Evolutionary conservation across 2,329 filamentous ascomycete genomes (phyloP).

Genomic region (Penicillium sp.): DNA sequence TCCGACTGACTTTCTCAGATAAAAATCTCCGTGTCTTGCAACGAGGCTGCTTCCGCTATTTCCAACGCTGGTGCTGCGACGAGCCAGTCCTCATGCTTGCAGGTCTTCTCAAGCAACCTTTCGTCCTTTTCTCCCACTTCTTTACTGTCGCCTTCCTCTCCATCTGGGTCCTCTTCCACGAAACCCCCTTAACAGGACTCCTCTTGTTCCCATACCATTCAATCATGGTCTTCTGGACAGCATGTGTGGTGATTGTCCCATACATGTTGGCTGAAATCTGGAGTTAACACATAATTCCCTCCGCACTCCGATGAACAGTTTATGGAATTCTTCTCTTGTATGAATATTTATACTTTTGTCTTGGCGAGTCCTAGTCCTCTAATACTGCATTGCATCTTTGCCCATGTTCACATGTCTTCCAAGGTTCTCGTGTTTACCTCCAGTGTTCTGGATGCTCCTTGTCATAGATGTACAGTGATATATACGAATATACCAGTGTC

Average conservation of each 20-base stretch:
- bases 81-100: constrained; percentile 76
- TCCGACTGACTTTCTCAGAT: constrained; percentile 39
- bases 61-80: constrained; percentile 66
- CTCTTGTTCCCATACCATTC: constrained; percentile 62
- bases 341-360: too few relatives aligned
- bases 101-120: constrained; percentile 70
- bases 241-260: constrained; percentile 74
- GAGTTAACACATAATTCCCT: too few relatives aligned
- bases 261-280: constrained; percentile 66
- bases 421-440: background rate
- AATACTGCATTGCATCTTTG: constrained; percentile 2
- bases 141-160: constrained; percentile 86
- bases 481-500: too few relatives aligned
- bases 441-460: constrained; percentile 2
- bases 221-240: constrained; percentile 69
- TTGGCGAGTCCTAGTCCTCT: constrained; percentile 5
- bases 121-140: constrained; percentile 83
- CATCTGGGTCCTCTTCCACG: constrained; percentile 63
- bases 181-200: constrained; percentile 50
- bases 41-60: constrained; percentile 88
- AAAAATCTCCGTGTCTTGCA: constrained; percentile 72
- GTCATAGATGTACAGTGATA: background rate
- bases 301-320: too few relatives aligned
- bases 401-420: constrained; percentile 7
- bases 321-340: too few relatives aligned